Evolutionary conservation across 2,329 filamentous ascomycete species (phyloP).

Genomic region (Dryadomyces sulphureus): DNA sequence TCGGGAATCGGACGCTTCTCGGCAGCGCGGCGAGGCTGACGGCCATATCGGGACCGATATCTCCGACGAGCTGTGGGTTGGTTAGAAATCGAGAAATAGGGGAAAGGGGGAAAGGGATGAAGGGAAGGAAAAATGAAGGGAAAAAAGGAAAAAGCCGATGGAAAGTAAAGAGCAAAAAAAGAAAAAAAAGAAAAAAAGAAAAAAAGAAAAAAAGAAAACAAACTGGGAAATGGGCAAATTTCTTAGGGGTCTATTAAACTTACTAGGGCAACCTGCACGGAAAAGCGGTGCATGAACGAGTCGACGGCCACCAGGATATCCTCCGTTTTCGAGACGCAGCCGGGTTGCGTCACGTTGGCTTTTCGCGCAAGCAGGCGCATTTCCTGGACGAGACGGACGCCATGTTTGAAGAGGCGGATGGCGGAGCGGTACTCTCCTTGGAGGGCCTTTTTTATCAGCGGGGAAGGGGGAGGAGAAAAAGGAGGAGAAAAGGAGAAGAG

Average conservation of each 20-base stretch:
- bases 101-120: background rate
- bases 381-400: constrained; percentile 2
- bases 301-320: constrained; percentile 1
- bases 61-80: constrained; percentile 1
- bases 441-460: background rate
- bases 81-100: background rate
- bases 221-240: no score
- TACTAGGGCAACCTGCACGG: constrained; percentile 6
- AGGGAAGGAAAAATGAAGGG: no score
- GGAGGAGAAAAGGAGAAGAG: background rate
- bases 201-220: background rate
- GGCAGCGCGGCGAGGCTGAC: background rate
- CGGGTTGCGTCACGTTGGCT: background rate
- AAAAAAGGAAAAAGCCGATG: no score
- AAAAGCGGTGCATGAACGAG: constrained; percentile 6
- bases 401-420: constrained; percentile 7
- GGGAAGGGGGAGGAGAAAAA: background rate
- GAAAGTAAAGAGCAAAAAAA: no score
- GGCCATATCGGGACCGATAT: background rate
- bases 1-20: background rate
- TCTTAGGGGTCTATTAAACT: no score
- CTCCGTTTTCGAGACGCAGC: background rate
- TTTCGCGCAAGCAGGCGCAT: background rate
- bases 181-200: background rate
- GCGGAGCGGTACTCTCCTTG: constrained; percentile 7